phyloP scores from a whole-genome alignment of 257 asterid species.

The Przewalskia tangutica region DNA sequence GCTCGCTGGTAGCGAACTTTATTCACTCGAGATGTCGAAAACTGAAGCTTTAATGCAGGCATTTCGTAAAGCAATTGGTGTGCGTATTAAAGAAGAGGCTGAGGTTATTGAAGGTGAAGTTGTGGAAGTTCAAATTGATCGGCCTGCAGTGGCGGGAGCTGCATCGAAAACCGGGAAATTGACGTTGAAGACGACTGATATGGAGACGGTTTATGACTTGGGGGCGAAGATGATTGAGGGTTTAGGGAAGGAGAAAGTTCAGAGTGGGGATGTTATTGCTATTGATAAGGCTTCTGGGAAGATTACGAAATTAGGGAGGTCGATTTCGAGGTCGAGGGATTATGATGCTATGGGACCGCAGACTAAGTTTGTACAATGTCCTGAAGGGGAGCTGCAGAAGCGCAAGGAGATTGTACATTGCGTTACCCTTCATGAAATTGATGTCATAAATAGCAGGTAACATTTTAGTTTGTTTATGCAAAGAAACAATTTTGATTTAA shows the following conservation, averaged over 20 bases:
- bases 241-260: slow-evolving; percentile 83
- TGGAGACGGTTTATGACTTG: slow-evolving; percentile 82
- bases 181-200: slow-evolving; percentile 78
- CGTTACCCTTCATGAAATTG: slow-evolving; percentile 81
- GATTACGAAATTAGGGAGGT: slow-evolving; percentile 77
- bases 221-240: slow-evolving; percentile 93
- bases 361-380: slow-evolving; percentile 92
- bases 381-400: slow-evolving; percentile 97
- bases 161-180: slow-evolving; percentile 80
- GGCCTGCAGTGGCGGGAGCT: slow-evolving; percentile 73
- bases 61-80: slow-evolving; percentile 75
- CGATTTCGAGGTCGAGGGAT: slow-evolving; percentile 76
- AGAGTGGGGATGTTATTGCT: slow-evolving; percentile 86
- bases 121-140: slow-evolving; percentile 64
- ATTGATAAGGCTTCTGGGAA: slow-evolving; percentile 93
- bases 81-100: slow-evolving; percentile 73
- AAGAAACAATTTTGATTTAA: too few relatives aligned
- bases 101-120: slow-evolving; percentile 95
- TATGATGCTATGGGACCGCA: slow-evolving; percentile 96
- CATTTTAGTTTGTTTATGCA: not conserved
- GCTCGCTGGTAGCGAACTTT: slow-evolving; percentile 88
- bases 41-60: slow-evolving; percentile 92
- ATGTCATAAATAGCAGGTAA: slow-evolving; percentile 90
- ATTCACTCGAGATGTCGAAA: slow-evolving; percentile 83
- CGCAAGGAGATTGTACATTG: slow-evolving; percentile 96